Conservation (phyloP, 2,329 filamentous ascomycete genomes). For the Fusarium annulatum region DNA sequence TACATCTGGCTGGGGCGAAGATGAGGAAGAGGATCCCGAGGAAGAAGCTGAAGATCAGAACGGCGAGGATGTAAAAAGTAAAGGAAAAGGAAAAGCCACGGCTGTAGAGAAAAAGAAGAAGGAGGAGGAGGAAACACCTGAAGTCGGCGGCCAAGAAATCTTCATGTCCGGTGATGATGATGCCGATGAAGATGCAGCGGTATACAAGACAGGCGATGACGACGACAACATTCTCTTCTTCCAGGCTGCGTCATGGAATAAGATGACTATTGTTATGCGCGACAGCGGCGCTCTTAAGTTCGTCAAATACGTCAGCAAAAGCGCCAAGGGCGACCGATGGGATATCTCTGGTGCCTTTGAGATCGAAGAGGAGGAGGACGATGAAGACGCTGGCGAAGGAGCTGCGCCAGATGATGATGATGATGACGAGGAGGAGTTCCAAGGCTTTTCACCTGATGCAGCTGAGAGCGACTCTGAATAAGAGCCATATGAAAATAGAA, state of each 20-base stretch:
- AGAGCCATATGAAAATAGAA: constrained; percentile 16
- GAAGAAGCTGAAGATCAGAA: constrained; percentile 50
- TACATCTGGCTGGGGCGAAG: constrained; percentile 83
- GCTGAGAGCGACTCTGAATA: constrained; percentile 53
- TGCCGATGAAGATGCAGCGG: constrained; percentile 78
- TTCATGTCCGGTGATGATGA: constrained; percentile 94
- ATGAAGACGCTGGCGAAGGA: constrained; percentile 51
- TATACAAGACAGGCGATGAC: constrained; percentile 84
- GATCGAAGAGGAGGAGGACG: constrained; percentile 69
- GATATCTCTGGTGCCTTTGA: constrained; percentile 85
- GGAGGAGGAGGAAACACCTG: constrained; percentile 52
- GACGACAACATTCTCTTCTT: constrained; percentile 77
- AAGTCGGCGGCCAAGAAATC: constrained; percentile 83
- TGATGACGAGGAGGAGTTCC: constrained; percentile 64
- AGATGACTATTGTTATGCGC: constrained; percentile 87
- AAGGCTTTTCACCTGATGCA: constrained; percentile 63
- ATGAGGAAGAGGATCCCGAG: constrained; percentile 60
- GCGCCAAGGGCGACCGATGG: constrained; percentile 90
- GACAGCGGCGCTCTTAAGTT: constrained; percentile 90
- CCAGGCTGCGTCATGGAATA: constrained; percentile 82
- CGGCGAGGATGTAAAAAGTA: constrained; percentile 46
- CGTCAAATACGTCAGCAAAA: constrained; percentile 91
- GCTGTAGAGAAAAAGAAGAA: constrained; percentile 14
- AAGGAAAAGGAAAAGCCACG: constrained; percentile 46
- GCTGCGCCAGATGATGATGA: constrained; percentile 55